Percentiles rank a stretch among this genome's conserved stretches.
phyloP scores from a whole-genome alignment of 1,284 basidiomycete genomes.

The Butyriboletus appendiculatus region DNA sequence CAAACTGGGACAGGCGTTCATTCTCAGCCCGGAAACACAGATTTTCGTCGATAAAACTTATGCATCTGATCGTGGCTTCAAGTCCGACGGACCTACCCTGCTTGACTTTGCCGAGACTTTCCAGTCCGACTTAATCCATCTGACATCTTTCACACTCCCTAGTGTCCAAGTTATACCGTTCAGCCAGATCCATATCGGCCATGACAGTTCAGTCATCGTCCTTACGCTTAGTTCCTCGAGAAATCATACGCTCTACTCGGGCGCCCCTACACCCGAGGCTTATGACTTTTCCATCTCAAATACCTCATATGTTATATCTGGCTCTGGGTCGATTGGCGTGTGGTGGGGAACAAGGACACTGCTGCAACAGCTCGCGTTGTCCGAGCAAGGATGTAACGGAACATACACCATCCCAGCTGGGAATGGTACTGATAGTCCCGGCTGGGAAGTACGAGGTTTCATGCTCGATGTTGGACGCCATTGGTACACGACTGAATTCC shows the following conservation, averaged over 20 bases:
- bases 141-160: slow-evolving; percentile 21
- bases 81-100: slow-evolving; percentile 14
- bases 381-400: slow-evolving; percentile 8
- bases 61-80: slow-evolving; percentile 2
- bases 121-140: slow-evolving; percentile 18
- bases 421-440: slow-evolving; percentile 36
- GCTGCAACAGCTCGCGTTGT: slow-evolving; percentile 37
- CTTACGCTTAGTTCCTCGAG: slow-evolving; percentile 22
- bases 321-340: slow-evolving; percentile 33
- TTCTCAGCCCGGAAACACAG: slow-evolving; percentile 17
- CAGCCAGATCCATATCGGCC: background rate
- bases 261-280: slow-evolving; percentile 34
- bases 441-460: slow-evolving; percentile 42
- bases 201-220: slow-evolving; percentile 18
- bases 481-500: slow-evolving; percentile 36
- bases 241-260: slow-evolving; percentile 33
- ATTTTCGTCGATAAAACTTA: slow-evolving; percentile 24
- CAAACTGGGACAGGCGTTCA: slow-evolving; percentile 9
- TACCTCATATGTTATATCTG: slow-evolving; percentile 32
- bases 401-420: slow-evolving; percentile 30
- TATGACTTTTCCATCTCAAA: slow-evolving; percentile 35
- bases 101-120: slow-evolving; percentile 30
- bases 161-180: slow-evolving; percentile 11
- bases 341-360: slow-evolving; percentile 44
- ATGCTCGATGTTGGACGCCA: slow-evolving; percentile 43